Evolutionary conservation across 2,329 filamentous ascomycete genomes (phyloP), one percentile per base, ranked within the genome.

Genomic region (Curvularia hawaiiensis): DNA sequence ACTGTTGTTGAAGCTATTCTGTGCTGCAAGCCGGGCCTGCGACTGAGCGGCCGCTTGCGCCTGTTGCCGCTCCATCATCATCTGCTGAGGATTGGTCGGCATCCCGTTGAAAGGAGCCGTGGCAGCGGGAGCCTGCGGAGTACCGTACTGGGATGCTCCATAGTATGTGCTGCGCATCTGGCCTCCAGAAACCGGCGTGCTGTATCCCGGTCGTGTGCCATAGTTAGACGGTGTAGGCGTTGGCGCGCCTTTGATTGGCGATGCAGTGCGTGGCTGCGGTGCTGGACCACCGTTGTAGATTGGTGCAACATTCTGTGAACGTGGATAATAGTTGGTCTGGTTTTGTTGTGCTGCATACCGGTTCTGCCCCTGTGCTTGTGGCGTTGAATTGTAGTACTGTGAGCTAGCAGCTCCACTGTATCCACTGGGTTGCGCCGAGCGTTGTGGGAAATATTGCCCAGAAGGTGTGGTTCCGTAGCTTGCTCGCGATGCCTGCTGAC

Each of bases 111-210:
- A 75, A 16, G 66, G 61, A 18, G 64, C 58, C 2, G 72, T 62
- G 10, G 64, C 50, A 18, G 62, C 63, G 16, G 68, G 67, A 5
- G 69, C 66, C 53, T 72, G 72, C 38, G 70, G 62, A 22, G 68
- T 71, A 38, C 66, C 69, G 52, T 74, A 75, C 52, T 75, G 73
- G 1, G 70, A 66, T 11, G 69, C 65, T 8, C 65, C 64, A 54
- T 75, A 75, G 58, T 74, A 76, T 11, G 67, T 71, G 45, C 68
- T 70, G 26, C 73, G 71, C 58, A 70, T 63, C 41, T 74, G 73
- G 3, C 68, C 68, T 33, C 66, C 67, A 16, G 66, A 57, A 9
- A 64, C 64, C 10, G 73, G 63, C 3, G 73, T 67, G 10, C 65
- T 65, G 48, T 71, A 77, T 1, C 65, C 54, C 38, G 71, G 63